Base-by-base conservation (phyloP, 2,329 filamentous ascomycete species). In the Botrytis deweyae region DNA sequence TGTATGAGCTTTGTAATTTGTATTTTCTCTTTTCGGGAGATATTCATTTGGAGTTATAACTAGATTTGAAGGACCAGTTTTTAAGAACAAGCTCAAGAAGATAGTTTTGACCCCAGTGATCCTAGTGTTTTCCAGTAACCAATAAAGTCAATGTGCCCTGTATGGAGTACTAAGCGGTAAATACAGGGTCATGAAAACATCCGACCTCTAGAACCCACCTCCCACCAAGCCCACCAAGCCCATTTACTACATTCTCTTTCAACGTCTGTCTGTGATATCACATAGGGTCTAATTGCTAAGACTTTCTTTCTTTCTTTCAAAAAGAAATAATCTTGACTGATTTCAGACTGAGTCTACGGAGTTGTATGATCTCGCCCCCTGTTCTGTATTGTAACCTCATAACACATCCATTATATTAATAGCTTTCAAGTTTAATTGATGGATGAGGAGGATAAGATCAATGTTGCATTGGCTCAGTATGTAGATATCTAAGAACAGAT, bases 21-120 rank as follows among this genome's bases (percentile, higher is more conserved):
- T 36, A 7, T n/a, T 33, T 70, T 44, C 52, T 61, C 18, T 58
- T 52, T 64, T 25, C 8, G 44, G 44, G 52, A 42, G 61, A 64
- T 14, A 63, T 72, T n/a, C n/a, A 33, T 55, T 29, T n/a, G 61
- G 70, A 72, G 46, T 36, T 72, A 55, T 72, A 55, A 66, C 61
- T 58, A 25, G 8, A 72, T 33, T 55, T 52, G 42, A 63, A n/a
- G 36, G 25, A 18, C 20, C 25, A 42, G 10, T 65, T 44, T 69
- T 70, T 70, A n/a, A 62, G 68, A 62, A 44, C 38, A 70, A 70
- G 29, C 68, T 63, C 55, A 36, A 49, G 52, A 52, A 52, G 25
- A 69, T 16, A 58, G n/a, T 40, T 55, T 8, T 42, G 49, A 18
- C 7, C 66, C 25, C 16, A 49, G 46, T 12, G 38, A 42, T 64